A percentile compares a stretch with the other conserved stretches of the same genome.
Conservation (phyloP, 2,329 filamentous ascomycete species). For the Aspergillus tubingensis region DNA sequence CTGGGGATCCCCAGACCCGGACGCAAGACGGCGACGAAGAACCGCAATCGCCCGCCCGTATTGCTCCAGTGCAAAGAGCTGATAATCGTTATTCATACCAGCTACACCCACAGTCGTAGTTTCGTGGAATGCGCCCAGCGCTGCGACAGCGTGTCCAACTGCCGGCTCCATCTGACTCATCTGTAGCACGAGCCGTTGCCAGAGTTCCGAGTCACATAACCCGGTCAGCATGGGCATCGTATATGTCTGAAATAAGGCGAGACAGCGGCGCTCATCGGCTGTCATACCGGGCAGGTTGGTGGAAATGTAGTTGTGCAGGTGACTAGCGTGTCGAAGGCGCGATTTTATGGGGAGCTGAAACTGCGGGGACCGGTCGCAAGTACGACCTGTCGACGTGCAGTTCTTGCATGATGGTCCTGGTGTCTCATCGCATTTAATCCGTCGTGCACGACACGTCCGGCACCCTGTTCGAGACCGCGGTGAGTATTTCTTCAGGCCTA, state of each 20-base stretch:
- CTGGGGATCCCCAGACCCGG: slow-evolving; percentile 7
- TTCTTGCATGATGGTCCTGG: slow-evolving; percentile 34
- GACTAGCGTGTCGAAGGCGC: background rate
- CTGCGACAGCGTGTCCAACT: slow-evolving; percentile 11
- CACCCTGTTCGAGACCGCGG: slow-evolving; percentile 10
- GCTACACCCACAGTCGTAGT: no score
- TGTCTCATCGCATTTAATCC: slow-evolving; percentile 34
- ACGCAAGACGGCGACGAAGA: slow-evolving; percentile 1
- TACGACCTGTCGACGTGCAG: slow-evolving; percentile 39
- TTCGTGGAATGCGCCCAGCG: slow-evolving; percentile 10
- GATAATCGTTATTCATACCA: background rate
- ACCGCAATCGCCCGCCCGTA: background rate
- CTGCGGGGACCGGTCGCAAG: slow-evolving; percentile 41
- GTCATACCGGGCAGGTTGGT: slow-evolving; percentile 6
- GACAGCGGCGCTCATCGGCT: slow-evolving; percentile 22
- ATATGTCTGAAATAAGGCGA: slow-evolving; percentile 18
- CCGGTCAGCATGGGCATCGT: slow-evolving; percentile 19
- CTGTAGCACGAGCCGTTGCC: slow-evolving; percentile 3
- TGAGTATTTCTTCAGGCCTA: background rate
- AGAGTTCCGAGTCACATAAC: slow-evolving; percentile 19
- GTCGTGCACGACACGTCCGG: slow-evolving; percentile 8
- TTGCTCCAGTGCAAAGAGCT: slow-evolving; percentile 13
- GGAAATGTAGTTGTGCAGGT: background rate
- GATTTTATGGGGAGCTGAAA: slow-evolving; percentile 7
- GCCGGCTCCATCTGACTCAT: slow-evolving; percentile 10